phyloP scores from a whole-genome alignment of 768 basidiomycete genomes.

The Gelatoporia subvermispora region DNA sequence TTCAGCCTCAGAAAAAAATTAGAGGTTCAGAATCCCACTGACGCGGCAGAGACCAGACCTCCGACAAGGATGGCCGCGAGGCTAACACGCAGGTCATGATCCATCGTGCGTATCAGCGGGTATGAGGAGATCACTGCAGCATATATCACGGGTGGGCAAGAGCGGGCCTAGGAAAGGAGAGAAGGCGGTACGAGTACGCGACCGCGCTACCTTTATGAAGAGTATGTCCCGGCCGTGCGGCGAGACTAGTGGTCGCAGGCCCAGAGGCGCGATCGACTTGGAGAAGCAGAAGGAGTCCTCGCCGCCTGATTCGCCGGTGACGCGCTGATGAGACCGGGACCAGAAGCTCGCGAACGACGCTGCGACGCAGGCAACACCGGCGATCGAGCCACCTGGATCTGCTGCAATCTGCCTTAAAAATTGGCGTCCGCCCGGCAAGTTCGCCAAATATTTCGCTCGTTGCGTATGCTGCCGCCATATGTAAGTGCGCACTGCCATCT shows the following conservation, averaged over 20 bases:
- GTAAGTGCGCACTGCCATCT: too few species aligned
- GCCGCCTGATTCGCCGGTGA: too few species aligned
- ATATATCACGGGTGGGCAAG: not conserved
- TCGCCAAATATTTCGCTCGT: too few species aligned
- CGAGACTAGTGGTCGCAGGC: not conserved
- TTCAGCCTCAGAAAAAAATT: not conserved
- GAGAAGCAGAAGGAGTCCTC: not conserved
- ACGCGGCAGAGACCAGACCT: constrained; percentile 23
- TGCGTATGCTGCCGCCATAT: too few species aligned
- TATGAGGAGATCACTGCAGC: not conserved
- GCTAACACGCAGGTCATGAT: constrained; percentile 9
- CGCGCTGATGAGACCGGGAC: too few species aligned
- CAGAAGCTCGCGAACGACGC: too few species aligned
- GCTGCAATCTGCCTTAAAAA: too few species aligned
- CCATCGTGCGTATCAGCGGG: constrained; percentile 9
- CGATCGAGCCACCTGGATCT: too few species aligned
- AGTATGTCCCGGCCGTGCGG: not conserved
- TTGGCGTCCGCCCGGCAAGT: too few species aligned
- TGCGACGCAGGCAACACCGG: too few species aligned
- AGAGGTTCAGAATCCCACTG: not conserved
- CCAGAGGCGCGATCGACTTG: not conserved
- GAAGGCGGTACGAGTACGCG: not conserved
- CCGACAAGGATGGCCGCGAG: constrained; percentile 13
- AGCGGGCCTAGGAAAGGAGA: constrained; percentile 4
- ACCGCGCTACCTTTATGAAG: constrained; percentile 1